Conservation (phyloP, 306 rosid genomes). For the Rubus parviflorus region DNA sequence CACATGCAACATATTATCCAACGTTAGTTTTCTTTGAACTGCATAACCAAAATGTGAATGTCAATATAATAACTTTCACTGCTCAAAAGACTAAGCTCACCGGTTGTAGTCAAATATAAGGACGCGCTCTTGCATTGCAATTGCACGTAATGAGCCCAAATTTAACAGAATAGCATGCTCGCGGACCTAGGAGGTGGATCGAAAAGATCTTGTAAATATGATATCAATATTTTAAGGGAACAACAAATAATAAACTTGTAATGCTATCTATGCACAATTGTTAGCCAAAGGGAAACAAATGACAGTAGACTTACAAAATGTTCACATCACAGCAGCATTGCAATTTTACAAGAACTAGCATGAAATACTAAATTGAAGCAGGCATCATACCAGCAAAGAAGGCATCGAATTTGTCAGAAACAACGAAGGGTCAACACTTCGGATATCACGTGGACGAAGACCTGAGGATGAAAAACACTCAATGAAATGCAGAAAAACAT, state of each 20-base stretch:
- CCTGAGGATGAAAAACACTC: constrained; percentile 48
- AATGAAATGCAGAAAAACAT: constrained; percentile 10
- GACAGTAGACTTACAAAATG: neutral
- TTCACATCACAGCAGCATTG: neutral
- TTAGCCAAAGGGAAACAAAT: neutral
- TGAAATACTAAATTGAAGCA: neutral
- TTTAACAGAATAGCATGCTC: constrained; percentile 90
- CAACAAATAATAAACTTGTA: neutral
- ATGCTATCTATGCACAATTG: neutral
- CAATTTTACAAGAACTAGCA: neutral
- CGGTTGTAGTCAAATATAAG: constrained; percentile 81
- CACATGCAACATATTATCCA: constrained; percentile 23
- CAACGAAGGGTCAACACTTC: constrained; percentile 96
- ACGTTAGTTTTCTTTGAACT: constrained; percentile 23
- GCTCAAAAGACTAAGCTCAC: constrained; percentile 46
- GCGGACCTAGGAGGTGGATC: constrained; percentile 65
- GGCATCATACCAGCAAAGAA: constrained; percentile 70
- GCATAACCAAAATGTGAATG: constrained; percentile 9
- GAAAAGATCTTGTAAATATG: constrained; percentile 16
- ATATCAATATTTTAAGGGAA: neutral
- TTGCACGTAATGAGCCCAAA: constrained; percentile 91
- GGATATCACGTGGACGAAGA: constrained; percentile 94
- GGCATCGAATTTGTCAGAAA: constrained; percentile 93
- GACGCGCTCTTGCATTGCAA: constrained; percentile 87
- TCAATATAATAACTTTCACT: constrained; percentile 3